Base-by-base conservation (phyloP, 192 early-diverging fungal genomes). In the Dissophora ornata region DNA sequence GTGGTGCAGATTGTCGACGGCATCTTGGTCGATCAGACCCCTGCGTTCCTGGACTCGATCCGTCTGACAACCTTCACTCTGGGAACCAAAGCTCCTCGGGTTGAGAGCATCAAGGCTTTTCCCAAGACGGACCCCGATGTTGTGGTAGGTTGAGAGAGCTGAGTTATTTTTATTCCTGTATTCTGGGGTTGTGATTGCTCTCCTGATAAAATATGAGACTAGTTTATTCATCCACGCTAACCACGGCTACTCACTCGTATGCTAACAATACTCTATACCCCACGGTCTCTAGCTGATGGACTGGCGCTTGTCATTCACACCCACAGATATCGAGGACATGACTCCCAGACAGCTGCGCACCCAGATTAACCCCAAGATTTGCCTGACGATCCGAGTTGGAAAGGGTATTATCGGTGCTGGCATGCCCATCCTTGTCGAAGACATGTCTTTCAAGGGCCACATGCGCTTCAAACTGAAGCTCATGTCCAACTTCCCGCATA, bases 241-340 rank as follows among this genome's bases (percentile, higher is more conserved):
- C n/a, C n/a, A n/a, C n/a, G n/a, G n/a, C n/a, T n/a, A n/a, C n/a
- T n/a, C n/a, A n/a, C n/a, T n/a, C n/a, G n/a, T n/a, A n/a, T n/a
- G n/a, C n/a, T n/a, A n/a, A n/a, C n/a, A n/a, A n/a, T n/a, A n/a
- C n/a, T n/a, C n/a, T n/a, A n/a, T n/a, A n/a, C n/a, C n/a, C n/a
- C n/a, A n/a, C n/a, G n/a, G n/a, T n/a, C n/a, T n/a, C 22, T 49
- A 32, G 85, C 79, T 92, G 47, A 96, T 97, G 94, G 95, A 97
- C 82, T 96, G 90, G 92, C 92, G 91, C 59, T 81, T 94, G 15
- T 87, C 89, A 45, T 96, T 96, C 73, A 88, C 86, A 41, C 95
- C 95, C 15, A 91, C 94, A 57, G 95, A 96, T 73, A 83, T 88
- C 53, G 80, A 80, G 26, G 92, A 92, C 46, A 81, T 93, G 80